Percentiles rank a stretch among this genome's conserved stretches.
Conservation (phyloP, 2,329 filamentous ascomycete genomes). For the Rutstroemia sp. region DNA sequence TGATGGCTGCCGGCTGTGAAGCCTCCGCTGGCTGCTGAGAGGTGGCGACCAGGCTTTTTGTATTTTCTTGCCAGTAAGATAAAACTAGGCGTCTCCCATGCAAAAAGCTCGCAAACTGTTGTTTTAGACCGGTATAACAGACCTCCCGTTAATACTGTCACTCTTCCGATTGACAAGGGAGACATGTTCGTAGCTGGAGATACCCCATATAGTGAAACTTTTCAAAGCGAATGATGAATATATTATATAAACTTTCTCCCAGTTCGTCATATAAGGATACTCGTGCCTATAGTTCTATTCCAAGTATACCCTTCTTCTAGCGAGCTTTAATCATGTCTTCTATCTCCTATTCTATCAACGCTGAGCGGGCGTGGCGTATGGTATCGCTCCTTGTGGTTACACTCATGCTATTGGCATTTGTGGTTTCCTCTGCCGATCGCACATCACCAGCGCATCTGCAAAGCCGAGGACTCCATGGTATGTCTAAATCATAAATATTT, state of each 20-base stretch:
- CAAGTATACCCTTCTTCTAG: background rate
- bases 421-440: background rate
- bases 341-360: background rate
- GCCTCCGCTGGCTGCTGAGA: too few relatives aligned
- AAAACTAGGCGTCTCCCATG: too few relatives aligned
- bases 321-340: background rate
- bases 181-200: too few relatives aligned
- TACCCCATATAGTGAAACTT: too few relatives aligned
- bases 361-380: background rate
- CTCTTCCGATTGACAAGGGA: too few relatives aligned
- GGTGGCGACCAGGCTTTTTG: too few relatives aligned
- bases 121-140: too few relatives aligned
- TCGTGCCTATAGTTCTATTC: background rate
- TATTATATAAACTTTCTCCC: background rate
- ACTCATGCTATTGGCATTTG: background rate
- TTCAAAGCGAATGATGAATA: background rate
- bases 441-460: background rate
- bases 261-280: background rate
- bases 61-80: too few relatives aligned
- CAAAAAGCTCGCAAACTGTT: too few relatives aligned
- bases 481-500: background rate
- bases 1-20: too few relatives aligned
- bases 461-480: background rate
- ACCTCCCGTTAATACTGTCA: too few relatives aligned
- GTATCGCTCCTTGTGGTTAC: background rate